Base-by-base conservation (phyloP, 192 early-diverging fungal species). In the Backusella westeae region DNA sequence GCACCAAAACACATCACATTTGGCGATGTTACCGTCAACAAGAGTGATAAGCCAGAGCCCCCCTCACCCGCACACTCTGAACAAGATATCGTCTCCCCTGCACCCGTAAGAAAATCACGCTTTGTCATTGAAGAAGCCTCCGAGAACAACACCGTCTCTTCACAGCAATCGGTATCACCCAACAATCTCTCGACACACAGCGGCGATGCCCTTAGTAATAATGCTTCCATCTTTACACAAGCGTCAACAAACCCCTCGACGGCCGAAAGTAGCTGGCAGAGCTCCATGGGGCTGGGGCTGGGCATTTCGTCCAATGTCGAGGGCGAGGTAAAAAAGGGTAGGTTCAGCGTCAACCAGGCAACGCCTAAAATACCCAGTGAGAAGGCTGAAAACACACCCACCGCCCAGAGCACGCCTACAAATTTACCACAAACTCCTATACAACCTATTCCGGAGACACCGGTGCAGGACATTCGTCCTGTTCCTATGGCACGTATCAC, bases 241-340 rank as follows among this genome's bases (percentile, higher is more conserved):
- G 21, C 23, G 21, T 23, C 53, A 10, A 26, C 56, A 53, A 53
- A 53, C 0, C 10, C 23, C 1, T 63, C 56, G 3, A 63, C 56
- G 2, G 56, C 56, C 8, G 56, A 63, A 23, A 69, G 38, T 23
- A 69, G 35, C 2, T 69, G 68, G 68, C 68, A 69, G 21, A 69
- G 68, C n/a, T 32, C 17, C 44, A 53, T 35, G 34, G 36, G 44
- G 0, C n/a, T 71, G 19, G 77, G 77, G 26, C 34, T 78, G 14
- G 77, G 77, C 21, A 78, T 78, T n/a, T 72, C 71, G 3, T 34
- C 77, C 1, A 34, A 44, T 35, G 6, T 34, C 9, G 34, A 49
- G 23, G 69, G 52, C 6, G 86, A 88, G 77, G 84, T 91, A 8
- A 88, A 83, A 70, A 93, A 91, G 72, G 91, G 91, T 10, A 84